A percentile compares a stretch with the other conserved stretches of the same genome.
These are phyloP conservation scores for Hortiboletus campestris DNA, from an alignment of 768 basidiomycete genomes.

Conservation along the genomic window DNA sequence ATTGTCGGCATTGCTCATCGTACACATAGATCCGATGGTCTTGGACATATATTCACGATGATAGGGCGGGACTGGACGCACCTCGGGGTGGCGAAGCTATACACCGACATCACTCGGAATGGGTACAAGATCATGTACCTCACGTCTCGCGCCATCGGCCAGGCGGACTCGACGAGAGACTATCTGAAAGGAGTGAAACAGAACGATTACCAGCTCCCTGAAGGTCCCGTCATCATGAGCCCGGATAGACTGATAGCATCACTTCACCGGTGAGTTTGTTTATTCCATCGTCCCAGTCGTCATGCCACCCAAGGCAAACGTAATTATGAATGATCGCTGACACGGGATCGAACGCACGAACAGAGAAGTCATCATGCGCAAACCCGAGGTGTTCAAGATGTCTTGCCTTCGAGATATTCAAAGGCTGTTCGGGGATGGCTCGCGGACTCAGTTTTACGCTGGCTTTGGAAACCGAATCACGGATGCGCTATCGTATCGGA, in stretches of 20 bases:
- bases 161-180: conserved; percentile 94
- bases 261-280: conserved; percentile 74
- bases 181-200: conserved; percentile 95
- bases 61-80: conserved; percentile 99
- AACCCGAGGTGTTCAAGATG: conserved; percentile 99
- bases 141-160: conserved; percentile 95
- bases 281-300: background rate
- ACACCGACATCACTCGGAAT: conserved; percentile 92
- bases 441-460: conserved; percentile 84
- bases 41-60: conserved; percentile 96
- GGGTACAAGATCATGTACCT: conserved; percentile 99
- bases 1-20: background rate
- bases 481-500: conserved; percentile 96
- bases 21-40: conserved; percentile 76
- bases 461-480: conserved; percentile 99
- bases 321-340: background rate
- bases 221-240: conserved; percentile 98
- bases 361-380: conserved; percentile 98
- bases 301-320: background rate
- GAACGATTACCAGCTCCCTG: conserved; percentile 93
- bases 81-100: conserved; percentile 93
- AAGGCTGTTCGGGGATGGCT: conserved; percentile 74
- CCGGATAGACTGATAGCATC: conserved; percentile 94
- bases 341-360: background rate
- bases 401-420: conserved; percentile 95